Conservation (phyloP, 139 green algal genomes). For the Spirogloea muscicola region DNA sequence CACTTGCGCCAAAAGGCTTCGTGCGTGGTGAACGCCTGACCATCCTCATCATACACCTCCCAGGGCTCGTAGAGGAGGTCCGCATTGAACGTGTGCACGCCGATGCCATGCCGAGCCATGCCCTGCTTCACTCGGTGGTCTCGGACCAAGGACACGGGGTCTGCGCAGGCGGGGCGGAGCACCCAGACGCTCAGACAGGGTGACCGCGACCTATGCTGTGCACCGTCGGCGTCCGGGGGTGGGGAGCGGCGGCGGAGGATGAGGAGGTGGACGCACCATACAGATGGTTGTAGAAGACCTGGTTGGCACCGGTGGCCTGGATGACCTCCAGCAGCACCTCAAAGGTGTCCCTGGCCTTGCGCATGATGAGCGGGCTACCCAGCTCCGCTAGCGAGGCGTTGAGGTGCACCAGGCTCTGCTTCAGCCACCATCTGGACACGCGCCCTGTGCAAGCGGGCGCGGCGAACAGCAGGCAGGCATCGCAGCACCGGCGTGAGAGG, state of each 20-base stretch:
- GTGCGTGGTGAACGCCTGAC: constrained; percentile 74
- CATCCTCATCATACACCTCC: constrained; percentile 70
- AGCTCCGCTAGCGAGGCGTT: constrained; percentile 61
- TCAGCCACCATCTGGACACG: constrained; percentile 50
- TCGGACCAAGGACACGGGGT: constrained; percentile 85
- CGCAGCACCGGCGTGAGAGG: neutral
- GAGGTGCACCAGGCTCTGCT: constrained; percentile 56
- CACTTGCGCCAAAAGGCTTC: constrained; percentile 73
- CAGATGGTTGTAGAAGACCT: constrained; percentile 89
- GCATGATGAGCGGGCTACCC: constrained; percentile 67
- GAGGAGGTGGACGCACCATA: constrained; percentile 55
- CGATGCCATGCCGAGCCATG: constrained; percentile 51
- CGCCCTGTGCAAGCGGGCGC: too few relatives aligned
- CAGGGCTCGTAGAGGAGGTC: constrained; percentile 90
- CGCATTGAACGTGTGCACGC: constrained; percentile 70
- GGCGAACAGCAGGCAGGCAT: neutral
- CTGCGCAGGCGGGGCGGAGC: constrained; percentile 16
- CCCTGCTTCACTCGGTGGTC: constrained; percentile 75
- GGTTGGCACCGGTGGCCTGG: constrained; percentile 55
- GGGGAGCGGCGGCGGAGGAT: neutral
- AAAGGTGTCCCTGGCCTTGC: constrained; percentile 54
- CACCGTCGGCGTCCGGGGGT: neutral
- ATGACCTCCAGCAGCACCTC: constrained; percentile 59
- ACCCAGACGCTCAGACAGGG: neutral
- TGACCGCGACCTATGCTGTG: neutral